phyloP scores from a whole-genome alignment of 768 basidiomycete genomes.

The Leucosporidium yakuticum region DNA sequence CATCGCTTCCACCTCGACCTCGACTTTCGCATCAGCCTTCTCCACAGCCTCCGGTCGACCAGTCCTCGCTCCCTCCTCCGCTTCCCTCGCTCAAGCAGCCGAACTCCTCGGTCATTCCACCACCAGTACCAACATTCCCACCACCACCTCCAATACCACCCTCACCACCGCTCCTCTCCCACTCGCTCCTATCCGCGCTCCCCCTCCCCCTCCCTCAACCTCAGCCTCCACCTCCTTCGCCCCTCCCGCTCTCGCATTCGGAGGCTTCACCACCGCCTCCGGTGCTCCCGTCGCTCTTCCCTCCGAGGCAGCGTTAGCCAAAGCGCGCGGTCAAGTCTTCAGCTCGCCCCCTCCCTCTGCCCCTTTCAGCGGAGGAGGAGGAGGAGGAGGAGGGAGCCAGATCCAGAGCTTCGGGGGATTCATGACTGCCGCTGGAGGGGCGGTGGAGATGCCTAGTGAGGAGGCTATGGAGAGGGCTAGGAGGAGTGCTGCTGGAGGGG shows the following conservation, averaged over 20 bases:
- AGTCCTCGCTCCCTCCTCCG: neutral
- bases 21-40: neutral
- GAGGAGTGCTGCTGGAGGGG: neutral
- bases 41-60: no score
- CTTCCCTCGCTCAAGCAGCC: neutral
- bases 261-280: constrained; percentile 9
- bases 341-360: neutral
- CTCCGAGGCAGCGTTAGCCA: neutral
- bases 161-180: neutral
- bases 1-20: neutral
- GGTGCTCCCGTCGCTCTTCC: neutral
- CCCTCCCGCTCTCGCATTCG: neutral
- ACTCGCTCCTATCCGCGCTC: constrained; percentile 4
- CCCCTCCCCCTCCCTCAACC: neutral
- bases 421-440: neutral
- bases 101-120: neutral
- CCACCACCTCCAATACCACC: neutral
- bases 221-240: neutral
- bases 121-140: neutral
- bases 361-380: neutral
- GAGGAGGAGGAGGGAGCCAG: neutral
- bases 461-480: neutral
- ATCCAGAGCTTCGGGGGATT: constrained; percentile 6
- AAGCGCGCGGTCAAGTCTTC: neutral
- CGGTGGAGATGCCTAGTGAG: neutral